Conservation (phyloP, 495 filamentous ascomycete species). For the Trichocladium uniseriatum region DNA sequence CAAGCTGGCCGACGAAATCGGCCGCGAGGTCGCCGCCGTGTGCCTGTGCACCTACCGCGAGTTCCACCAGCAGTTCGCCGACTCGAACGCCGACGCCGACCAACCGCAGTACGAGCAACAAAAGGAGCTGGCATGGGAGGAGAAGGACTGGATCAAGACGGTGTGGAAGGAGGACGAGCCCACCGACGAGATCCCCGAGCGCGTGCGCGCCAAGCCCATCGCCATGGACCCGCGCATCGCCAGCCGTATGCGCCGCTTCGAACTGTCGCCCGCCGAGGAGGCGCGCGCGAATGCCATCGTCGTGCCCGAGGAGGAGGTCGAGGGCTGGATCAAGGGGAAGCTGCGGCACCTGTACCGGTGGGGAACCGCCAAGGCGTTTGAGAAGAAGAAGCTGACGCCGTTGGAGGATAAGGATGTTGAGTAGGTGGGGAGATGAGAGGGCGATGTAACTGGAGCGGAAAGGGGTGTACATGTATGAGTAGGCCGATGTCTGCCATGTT, state of each 20-base stretch:
- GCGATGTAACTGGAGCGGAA: neutral
- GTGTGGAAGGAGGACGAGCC: conserved; percentile 59
- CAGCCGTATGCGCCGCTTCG: conserved; percentile 71
- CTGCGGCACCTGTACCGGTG: conserved; percentile 37
- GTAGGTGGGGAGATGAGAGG: neutral
- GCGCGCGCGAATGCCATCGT: conserved; percentile 52
- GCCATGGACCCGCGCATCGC: conserved; percentile 71
- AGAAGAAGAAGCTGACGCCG: conserved; percentile 16
- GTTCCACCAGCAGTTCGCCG: conserved; percentile 26
- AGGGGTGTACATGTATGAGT: conserved; percentile 3
- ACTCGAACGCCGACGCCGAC: conserved; percentile 3
- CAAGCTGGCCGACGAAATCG: conserved; percentile 73
- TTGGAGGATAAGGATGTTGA: conserved; percentile 22
- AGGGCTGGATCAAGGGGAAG: conserved; percentile 50
- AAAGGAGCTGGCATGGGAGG: conserved; percentile 61
- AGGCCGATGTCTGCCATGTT: conserved; percentile 2
- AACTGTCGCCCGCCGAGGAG: conserved; percentile 56
- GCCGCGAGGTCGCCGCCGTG: conserved; percentile 77
- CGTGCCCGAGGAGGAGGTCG: conserved; percentile 56
- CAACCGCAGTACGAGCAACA: conserved; percentile 54
- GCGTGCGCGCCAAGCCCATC: conserved; percentile 68
- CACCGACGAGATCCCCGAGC: conserved; percentile 43
- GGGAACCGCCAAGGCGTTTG: conserved; percentile 24
- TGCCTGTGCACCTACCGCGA: conserved; percentile 58
- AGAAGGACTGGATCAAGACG: conserved; percentile 79